These are phyloP conservation scores for Nigrograna mackinnonii DNA, from an alignment of 2,329 filamentous ascomycete genomes.

Conservation along the genomic window DNA sequence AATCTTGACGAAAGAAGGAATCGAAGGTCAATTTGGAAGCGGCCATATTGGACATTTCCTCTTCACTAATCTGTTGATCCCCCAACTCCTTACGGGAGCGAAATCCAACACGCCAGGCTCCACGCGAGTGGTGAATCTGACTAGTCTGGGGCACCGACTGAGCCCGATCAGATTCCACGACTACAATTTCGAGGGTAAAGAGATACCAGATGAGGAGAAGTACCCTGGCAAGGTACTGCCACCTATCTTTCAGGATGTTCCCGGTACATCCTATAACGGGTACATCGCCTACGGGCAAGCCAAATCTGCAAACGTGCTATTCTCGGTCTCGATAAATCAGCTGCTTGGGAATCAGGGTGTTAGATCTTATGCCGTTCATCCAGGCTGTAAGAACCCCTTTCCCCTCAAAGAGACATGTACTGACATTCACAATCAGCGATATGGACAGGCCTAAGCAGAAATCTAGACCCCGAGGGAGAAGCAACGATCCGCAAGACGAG, in stretches of 20 bases:
- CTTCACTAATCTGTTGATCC: slow-evolving; percentile 48
- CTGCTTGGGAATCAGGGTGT: slow-evolving; percentile 22
- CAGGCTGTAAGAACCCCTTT: slow-evolving; percentile 27
- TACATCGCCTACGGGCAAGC: slow-evolving; percentile 37
- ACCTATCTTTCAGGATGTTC: slow-evolving; percentile 15
- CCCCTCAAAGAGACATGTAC: not conserved
- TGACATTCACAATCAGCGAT: slow-evolving; percentile 23
- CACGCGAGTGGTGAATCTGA: slow-evolving; percentile 32
- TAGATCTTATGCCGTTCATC: slow-evolving; percentile 34
- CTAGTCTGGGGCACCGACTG: slow-evolving; percentile 29
- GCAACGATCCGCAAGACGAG: slow-evolving; percentile 25
- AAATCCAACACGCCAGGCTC: slow-evolving; percentile 33
- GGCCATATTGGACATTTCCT: slow-evolving; percentile 55
- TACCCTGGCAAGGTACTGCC: slow-evolving; percentile 13
- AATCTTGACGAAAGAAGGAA: slow-evolving; percentile 45
- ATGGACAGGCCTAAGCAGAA: slow-evolving; percentile 28
- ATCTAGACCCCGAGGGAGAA: slow-evolving; percentile 30
- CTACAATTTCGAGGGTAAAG: slow-evolving; percentile 41
- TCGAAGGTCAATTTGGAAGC: slow-evolving; percentile 52
- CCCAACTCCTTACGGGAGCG: slow-evolving; percentile 34
- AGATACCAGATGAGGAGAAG: slow-evolving; percentile 29
- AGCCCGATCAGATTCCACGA: slow-evolving; percentile 47
- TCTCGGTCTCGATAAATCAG: slow-evolving; percentile 25
- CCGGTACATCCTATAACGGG: slow-evolving; percentile 13
- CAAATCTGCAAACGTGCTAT: slow-evolving; percentile 36